A percentile compares a stretch with the other conserved stretches of the same genome.
Conservation (phyloP, 129 eudicot genomes). For the Ambrosia trifida region DNA sequence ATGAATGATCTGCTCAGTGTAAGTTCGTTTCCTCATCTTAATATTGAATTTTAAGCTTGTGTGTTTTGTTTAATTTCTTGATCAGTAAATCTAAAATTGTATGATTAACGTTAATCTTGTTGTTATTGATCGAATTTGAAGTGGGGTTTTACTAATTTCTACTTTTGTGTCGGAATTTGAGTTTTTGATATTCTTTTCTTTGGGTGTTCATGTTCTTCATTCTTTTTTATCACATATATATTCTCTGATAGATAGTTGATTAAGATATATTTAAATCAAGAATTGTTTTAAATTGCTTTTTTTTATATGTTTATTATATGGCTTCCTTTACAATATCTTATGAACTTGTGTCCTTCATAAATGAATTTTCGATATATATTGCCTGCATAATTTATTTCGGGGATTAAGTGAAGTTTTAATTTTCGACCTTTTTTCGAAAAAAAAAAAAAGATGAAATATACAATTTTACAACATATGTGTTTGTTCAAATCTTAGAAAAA, state of each 20-base stretch:
- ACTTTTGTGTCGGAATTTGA: not conserved
- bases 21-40: slow-evolving; percentile 22
- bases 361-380: not conserved
- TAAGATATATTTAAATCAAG: not conserved
- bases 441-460: too few species aligned
- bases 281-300: not conserved
- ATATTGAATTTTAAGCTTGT: not conserved
- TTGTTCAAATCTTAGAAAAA: too few species aligned
- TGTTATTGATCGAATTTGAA: not conserved
- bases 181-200: not conserved
- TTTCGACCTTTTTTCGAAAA: too few species aligned
- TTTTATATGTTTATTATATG: too few species aligned
- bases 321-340: not conserved
- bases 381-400: too few species aligned
- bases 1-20: slow-evolving; percentile 42
- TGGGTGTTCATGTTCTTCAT: slow-evolving; percentile 6
- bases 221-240: not conserved
- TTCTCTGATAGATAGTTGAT: not conserved
- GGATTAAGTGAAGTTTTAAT: too few species aligned
- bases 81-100: slow-evolving; percentile 2
- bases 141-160: not conserved
- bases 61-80: slow-evolving; percentile 2
- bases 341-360: not conserved
- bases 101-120: not conserved
- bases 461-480: too few species aligned